Evolutionary conservation across 495 filamentous ascomycete genomes (phyloP).

Genomic region (Cercophora newfieldiana): DNA sequence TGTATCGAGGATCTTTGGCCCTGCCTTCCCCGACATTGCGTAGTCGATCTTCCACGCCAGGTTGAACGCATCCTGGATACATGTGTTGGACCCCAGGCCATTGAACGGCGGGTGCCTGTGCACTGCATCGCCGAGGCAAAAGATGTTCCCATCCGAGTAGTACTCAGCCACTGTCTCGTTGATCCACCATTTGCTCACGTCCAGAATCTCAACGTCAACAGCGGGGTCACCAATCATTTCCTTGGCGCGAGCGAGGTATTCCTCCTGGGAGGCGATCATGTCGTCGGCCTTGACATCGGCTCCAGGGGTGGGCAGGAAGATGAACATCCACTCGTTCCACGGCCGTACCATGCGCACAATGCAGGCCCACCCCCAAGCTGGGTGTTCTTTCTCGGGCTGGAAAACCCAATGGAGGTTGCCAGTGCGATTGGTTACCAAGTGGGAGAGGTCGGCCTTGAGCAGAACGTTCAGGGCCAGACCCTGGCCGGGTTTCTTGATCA

Average conservation of each 20-base stretch:
- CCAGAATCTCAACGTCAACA: conserved; percentile 34
- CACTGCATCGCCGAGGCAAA: conserved; percentile 50
- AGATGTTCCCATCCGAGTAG: conserved; percentile 43
- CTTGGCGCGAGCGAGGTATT: conserved; percentile 41
- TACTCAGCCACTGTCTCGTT: conserved; percentile 45
- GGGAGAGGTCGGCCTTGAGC: conserved; percentile 53
- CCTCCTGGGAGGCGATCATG: conserved; percentile 34
- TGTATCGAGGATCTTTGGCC: conserved; percentile 30
- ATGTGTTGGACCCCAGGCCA: conserved; percentile 51
- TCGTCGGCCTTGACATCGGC: conserved; percentile 33
- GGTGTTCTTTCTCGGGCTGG: conserved; percentile 36
- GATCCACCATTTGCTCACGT: conserved; percentile 45
- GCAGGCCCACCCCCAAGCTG: conserved; percentile 38
- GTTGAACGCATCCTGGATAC: conserved; percentile 52
- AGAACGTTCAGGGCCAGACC: conserved; percentile 57
- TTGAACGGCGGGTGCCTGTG: conserved; percentile 51
- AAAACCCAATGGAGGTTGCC: conserved; percentile 60
- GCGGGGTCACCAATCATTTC: conserved; percentile 55
- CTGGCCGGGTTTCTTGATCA: conserved; percentile 53
- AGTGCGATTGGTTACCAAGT: conserved; percentile 46
- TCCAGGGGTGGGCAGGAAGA: conserved; percentile 38
- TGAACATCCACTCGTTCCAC: conserved; percentile 50
- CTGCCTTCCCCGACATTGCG: conserved; percentile 39
- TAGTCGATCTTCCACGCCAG: conserved; percentile 51
- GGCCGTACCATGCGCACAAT: conserved; percentile 46